Percentiles rank a stretch among this genome's conserved stretches.
These are phyloP conservation scores for Acacia confusa DNA, from an alignment of 306 rosid genomes.

Conservation along the genomic window DNA sequence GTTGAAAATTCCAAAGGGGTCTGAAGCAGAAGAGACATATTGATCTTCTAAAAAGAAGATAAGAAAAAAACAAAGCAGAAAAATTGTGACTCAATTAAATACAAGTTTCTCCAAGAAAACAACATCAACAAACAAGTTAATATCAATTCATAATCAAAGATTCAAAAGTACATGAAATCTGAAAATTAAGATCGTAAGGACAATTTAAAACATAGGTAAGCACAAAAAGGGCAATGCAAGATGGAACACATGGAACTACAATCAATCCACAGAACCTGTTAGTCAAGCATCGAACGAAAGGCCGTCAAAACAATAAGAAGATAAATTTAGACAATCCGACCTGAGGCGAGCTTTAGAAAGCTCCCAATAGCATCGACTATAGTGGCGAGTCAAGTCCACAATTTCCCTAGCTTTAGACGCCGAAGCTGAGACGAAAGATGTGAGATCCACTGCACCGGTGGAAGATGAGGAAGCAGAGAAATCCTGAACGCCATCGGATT, in stretches of 20 bases:
- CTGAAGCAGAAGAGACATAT: background rate
- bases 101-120: background rate
- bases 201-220: background rate
- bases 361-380: conserved; percentile 79
- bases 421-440: conserved; percentile 36
- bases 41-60: background rate
- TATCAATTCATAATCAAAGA: background rate
- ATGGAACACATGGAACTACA: background rate
- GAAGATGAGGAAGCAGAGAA: conserved; percentile 16
- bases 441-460: conserved; percentile 25
- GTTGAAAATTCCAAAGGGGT: background rate
- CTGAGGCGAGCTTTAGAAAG: conserved; percentile 92
- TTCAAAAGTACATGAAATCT: background rate
- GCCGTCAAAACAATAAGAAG: background rate
- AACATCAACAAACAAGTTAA: background rate
- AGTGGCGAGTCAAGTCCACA: conserved; percentile 54
- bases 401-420: conserved; percentile 39
- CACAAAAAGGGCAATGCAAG: background rate
- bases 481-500: conserved; percentile 33
- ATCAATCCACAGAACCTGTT: background rate
- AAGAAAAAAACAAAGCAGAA: background rate
- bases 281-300: background rate
- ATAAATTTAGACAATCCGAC: conserved; percentile 21
- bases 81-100: background rate
- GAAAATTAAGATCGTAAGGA: background rate